phyloP scores from a whole-genome alignment of 2,329 filamentous ascomycete species.

The Monosporascus cannonballus region DNA sequence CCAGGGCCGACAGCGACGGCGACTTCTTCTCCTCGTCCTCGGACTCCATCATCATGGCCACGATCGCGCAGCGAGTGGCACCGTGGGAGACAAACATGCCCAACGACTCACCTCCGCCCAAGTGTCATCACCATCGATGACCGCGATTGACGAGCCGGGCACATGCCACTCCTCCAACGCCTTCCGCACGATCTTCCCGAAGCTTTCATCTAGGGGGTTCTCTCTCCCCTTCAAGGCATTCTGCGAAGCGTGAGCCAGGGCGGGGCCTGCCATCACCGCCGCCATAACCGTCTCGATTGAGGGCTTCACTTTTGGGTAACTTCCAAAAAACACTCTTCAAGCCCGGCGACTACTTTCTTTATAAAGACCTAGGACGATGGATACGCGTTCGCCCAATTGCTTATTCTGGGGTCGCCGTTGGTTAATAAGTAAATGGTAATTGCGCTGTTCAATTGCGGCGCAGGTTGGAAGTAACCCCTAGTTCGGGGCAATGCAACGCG shows the following conservation, averaged over 20 bases:
- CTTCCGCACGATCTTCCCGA: constrained; percentile 7
- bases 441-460: too few species aligned
- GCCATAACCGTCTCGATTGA: background rate
- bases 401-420: too few species aligned
- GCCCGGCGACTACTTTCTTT: background rate
- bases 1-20: constrained; percentile 21
- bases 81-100: background rate
- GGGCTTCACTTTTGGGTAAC: background rate
- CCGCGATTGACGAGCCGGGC: constrained; percentile 41
- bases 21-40: constrained; percentile 24
- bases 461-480: too few species aligned
- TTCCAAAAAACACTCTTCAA: background rate
- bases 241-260: background rate
- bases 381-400: too few species aligned
- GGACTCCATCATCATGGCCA: constrained; percentile 41
- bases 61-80: constrained; percentile 22
- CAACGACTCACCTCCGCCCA: constrained; percentile 29
- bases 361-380: too few species aligned
- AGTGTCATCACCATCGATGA: constrained; percentile 38
- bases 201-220: constrained; percentile 11
- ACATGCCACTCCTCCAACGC: constrained; percentile 36
- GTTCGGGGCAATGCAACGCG: too few species aligned
- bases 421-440: too few species aligned
- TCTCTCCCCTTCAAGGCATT: background rate
- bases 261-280: background rate